Evolutionary conservation across 768 basidiomycete species (phyloP).

Genomic region (Naematelia aurantialba): DNA sequence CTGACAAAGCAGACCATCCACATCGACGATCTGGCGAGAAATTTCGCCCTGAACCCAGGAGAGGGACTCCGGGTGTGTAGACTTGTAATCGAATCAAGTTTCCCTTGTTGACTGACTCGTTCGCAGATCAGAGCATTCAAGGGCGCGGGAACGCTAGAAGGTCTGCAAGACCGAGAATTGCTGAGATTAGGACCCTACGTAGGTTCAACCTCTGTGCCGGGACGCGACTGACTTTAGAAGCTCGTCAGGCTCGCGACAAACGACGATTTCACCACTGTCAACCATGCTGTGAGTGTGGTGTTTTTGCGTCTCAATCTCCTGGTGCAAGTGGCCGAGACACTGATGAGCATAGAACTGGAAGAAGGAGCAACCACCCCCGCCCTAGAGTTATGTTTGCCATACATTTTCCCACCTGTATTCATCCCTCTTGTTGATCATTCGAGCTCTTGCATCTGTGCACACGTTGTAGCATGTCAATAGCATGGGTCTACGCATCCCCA

Average conservation of each 20-base stretch:
- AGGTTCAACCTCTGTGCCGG: constrained; percentile 5
- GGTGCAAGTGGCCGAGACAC: not conserved
- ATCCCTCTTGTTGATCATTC: no score
- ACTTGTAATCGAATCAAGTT: not conserved
- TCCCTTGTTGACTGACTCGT: not conserved
- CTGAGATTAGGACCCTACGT: constrained; percentile 24
- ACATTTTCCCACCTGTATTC: not conserved
- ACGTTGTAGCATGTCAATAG: no score
- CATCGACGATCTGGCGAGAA: constrained; percentile 81
- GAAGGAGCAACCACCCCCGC: constrained; percentile 2
- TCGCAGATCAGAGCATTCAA: constrained; percentile 67
- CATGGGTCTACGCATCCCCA: no score
- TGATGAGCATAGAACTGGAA: constrained; percentile 20
- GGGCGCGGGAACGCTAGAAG: constrained; percentile 64
- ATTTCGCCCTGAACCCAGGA: constrained; percentile 80
- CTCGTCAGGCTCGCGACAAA: constrained; percentile 61
- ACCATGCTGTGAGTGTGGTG: constrained; percentile 60
- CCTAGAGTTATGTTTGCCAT: not conserved
- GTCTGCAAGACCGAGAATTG: constrained; percentile 64
- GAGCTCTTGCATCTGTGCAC: no score
- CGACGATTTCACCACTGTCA: constrained; percentile 62
- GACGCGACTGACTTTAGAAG: constrained; percentile 10
- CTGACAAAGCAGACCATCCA: constrained; percentile 67
- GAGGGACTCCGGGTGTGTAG: constrained; percentile 64
- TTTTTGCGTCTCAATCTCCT: not conserved